Evolutionary conservation across 371 early-diverging fungal genomes (phyloP), one percentile per base, ranked within the genome.

Genomic region (Lichtheimia ramosa): DNA sequence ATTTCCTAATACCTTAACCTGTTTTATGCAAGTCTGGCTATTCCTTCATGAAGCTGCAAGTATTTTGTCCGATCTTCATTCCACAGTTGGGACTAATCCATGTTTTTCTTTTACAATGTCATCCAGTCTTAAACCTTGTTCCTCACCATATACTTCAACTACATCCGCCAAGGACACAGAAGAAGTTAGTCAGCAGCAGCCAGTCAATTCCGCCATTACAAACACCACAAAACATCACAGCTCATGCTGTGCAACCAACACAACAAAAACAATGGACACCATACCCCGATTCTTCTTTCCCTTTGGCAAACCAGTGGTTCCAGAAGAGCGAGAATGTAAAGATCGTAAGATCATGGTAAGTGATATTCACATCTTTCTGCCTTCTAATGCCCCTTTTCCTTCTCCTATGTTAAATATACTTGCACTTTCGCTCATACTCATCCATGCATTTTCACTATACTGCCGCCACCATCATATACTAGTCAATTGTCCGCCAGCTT

Each of bases 211-310:
- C 12, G 15, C 24, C 51, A 16, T 3, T 14, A 34, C 25, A 20
- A 54, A 7, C 3, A 41, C 40, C 25, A 40, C 54, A 39, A 52
- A 24, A 16, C 27, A 52, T 16, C 51, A 50, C 25, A 21, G 14
- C 24, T 6, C 15, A 14, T 50, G 24, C 14, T 15, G 51, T 23
- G 15, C 24, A 18, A 50, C 48, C 27, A 51, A 15, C 10, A 34
- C 52, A 34, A 51, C 52, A 14, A 8, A 23, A 10, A 27, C 27
- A 12, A 15, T 28, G 41, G 14, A 43, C 18, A 20, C 23, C 41
- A 75, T 80, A 39, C 81, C 81, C 28, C 72, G 51, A 16, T 77
- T 77, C 34, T 77, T 72, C 43, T 77, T 77, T 57, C 74, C 74
- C 2, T 57, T 67, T 62, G 77, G 77, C 0, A 69, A 68, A 40